Conservation (phyloP, 1,284 basidiomycete species). For the Phlebopus sp. region DNA sequence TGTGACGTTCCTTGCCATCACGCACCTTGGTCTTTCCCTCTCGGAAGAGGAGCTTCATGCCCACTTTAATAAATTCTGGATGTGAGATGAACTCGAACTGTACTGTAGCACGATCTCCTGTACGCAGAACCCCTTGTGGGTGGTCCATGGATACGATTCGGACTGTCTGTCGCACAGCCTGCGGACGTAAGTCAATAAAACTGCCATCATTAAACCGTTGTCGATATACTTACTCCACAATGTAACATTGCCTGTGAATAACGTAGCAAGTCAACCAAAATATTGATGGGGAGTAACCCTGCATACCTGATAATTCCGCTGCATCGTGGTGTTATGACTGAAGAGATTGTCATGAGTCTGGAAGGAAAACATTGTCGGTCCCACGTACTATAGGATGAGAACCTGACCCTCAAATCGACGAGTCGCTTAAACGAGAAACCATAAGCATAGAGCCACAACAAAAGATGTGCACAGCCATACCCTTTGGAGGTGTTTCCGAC, state of each 20-base stretch:
- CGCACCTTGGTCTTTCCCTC: conserved; percentile 90
- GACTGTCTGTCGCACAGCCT: conserved; percentile 89
- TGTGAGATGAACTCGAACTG: conserved; percentile 89
- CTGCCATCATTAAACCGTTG: neutral
- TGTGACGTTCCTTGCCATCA: neutral
- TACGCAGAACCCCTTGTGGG: conserved; percentile 82
- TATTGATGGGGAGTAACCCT: neutral
- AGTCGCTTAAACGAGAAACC: conserved; percentile 48
- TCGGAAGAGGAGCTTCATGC: conserved; percentile 87
- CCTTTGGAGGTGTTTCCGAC: conserved; percentile 74
- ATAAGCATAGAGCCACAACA: conserved; percentile 1
- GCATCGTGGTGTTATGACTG: conserved; percentile 90
- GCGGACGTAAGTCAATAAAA: conserved; percentile 7
- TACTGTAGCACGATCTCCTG: conserved; percentile 87
- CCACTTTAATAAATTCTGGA: conserved; percentile 88
- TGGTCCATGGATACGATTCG: conserved; percentile 87
- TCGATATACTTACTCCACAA: conserved; percentile 59
- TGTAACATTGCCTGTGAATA: conserved; percentile 73
- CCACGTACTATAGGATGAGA: conserved; percentile 72
- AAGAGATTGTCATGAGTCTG: conserved; percentile 20
- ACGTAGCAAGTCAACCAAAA: conserved; percentile 6
- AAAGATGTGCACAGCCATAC: conserved; percentile 32
- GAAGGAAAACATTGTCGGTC: conserved; percentile 1
- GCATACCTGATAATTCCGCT: conserved; percentile 82
- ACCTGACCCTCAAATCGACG: conserved; percentile 83